Evolutionary conservation across 2,329 filamentous ascomycete species (phyloP).

Genomic region (Xylariaceae sp.): DNA sequence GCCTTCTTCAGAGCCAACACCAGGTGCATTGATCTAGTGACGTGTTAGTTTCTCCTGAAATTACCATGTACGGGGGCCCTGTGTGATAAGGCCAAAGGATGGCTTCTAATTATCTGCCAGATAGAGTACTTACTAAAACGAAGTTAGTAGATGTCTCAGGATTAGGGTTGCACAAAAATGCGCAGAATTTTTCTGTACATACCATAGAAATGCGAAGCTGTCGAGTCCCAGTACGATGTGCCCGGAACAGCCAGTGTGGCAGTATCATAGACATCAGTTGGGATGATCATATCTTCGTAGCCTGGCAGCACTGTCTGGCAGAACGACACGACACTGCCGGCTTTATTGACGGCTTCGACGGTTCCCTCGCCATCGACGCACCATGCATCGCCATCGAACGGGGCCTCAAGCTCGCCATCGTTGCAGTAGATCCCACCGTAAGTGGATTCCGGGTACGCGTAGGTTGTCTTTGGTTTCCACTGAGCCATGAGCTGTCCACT

Average conservation of each 20-base stretch:
- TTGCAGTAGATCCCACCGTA: slow-evolving; percentile 74
- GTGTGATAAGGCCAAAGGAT: too few species aligned
- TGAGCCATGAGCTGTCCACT: slow-evolving; percentile 73
- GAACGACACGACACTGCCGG: slow-evolving; percentile 59
- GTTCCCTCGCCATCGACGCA: slow-evolving; percentile 66
- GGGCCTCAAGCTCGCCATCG: slow-evolving; percentile 62
- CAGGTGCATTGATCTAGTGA: slow-evolving; percentile 76
- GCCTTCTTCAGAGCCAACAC: slow-evolving; percentile 53
- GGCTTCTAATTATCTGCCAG: too few species aligned
- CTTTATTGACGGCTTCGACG: slow-evolving; percentile 64
- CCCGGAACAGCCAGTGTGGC: slow-evolving; percentile 68
- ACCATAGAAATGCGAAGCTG: slow-evolving; percentile 57
- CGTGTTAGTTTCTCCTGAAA: slow-evolving; percentile 21
- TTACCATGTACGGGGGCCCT: too few species aligned
- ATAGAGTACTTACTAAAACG: too few species aligned
- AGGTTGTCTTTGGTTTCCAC: slow-evolving; percentile 69
- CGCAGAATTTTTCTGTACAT: not conserved
- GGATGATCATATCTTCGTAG: slow-evolving; percentile 79
- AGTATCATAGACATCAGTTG: slow-evolving; percentile 58
- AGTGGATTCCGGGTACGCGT: slow-evolving; percentile 68
- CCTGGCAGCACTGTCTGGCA: slow-evolving; percentile 78
- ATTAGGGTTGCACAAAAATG: slow-evolving; percentile 28
- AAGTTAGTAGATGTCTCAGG: too few species aligned
- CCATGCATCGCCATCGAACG: slow-evolving; percentile 63
- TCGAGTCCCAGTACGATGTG: slow-evolving; percentile 65